A percentile compares a stretch with the other conserved stretches of the same genome.
Conservation (phyloP, 2,329 filamentous ascomycete genomes). For the Paecilomyces fulvus region DNA sequence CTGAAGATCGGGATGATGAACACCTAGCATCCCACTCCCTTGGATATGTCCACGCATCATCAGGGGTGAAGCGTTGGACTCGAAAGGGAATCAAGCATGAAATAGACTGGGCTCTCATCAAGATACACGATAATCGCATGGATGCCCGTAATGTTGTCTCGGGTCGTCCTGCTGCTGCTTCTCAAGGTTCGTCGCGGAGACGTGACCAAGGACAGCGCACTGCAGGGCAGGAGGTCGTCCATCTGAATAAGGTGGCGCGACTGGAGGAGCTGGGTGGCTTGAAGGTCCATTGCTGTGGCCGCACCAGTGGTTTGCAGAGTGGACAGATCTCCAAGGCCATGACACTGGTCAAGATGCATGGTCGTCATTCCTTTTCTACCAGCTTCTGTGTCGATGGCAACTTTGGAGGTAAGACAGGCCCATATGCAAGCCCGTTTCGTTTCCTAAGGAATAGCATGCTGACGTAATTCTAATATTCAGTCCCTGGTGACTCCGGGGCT, state of each 20-base stretch:
- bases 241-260: constrained; percentile 51
- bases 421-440: neutral
- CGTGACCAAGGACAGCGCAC: constrained; percentile 44
- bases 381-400: constrained; percentile 56
- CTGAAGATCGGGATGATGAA: constrained; percentile 67
- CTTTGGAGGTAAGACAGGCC: constrained; percentile 42
- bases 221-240: constrained; percentile 28
- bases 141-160: constrained; percentile 63
- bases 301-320: constrained; percentile 73
- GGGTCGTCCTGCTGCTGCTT: neutral
- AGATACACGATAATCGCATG: constrained; percentile 62
- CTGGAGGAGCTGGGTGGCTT: constrained; percentile 57
- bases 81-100: constrained; percentile 71
- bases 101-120: constrained; percentile 90
- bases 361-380: constrained; percentile 69
- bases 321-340: constrained; percentile 71
- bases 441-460: neutral
- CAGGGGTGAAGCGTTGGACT: constrained; percentile 70
- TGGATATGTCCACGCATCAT: constrained; percentile 80
- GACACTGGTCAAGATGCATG: constrained; percentile 79
- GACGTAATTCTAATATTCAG: constrained; percentile 22
- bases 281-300: constrained; percentile 77
- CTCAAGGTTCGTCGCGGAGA: constrained; percentile 23
- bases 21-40: constrained; percentile 73
- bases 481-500: constrained; percentile 85